Percentiles rank a stretch among this genome's conserved stretches.
Evolutionary conservation across 2,329 filamentous ascomycete genomes (phyloP).

Genomic region (Xylaria multiplex): DNA sequence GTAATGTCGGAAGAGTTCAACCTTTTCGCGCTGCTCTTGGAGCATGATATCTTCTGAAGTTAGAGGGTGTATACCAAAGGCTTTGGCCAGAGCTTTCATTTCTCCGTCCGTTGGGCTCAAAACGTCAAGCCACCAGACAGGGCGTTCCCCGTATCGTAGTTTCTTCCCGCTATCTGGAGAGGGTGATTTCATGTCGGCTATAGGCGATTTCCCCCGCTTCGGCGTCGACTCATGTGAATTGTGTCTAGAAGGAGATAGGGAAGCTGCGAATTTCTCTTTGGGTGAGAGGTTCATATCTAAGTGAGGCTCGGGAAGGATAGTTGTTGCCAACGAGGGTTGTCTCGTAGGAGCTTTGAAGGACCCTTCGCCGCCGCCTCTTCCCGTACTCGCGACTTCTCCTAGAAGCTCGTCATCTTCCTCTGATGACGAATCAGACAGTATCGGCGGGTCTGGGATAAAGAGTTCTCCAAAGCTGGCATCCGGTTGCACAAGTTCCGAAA

Average conservation of each 20-base stretch:
- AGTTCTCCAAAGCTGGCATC: constrained; percentile 86
- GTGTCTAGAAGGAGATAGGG: constrained; percentile 37
- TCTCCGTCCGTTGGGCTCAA: constrained; percentile 90
- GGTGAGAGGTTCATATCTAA: constrained; percentile 29
- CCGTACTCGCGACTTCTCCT: constrained; percentile 43
- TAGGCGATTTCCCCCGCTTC: constrained; percentile 40
- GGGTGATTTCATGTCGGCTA: constrained; percentile 28
- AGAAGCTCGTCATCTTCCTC: constrained; percentile 66
- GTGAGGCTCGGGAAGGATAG: constrained; percentile 35
- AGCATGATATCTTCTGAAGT: constrained; percentile 97
- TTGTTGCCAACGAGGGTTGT: constrained; percentile 56
- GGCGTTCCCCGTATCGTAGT: constrained; percentile 76
- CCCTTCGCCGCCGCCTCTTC: constrained; percentile 53
- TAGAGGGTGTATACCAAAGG: constrained; percentile 94
- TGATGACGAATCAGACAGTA: constrained; percentile 76
- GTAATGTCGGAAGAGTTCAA: constrained; percentile 96
- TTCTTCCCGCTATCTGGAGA: constrained; percentile 46
- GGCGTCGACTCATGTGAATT: constrained; percentile 42
- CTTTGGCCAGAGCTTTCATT: constrained; percentile 92
- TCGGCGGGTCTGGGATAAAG: constrained; percentile 86
- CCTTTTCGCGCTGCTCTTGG: constrained; percentile 96
- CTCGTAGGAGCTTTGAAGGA: constrained; percentile 57
- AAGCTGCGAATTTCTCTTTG: constrained; percentile 30
- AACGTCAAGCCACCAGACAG: constrained; percentile 97
- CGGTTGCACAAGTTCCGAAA: constrained; percentile 89